These are phyloP conservation scores for Pleoardoris graminearum DNA, from an alignment of 2,329 filamentous ascomycete species.

Conservation along the genomic window DNA sequence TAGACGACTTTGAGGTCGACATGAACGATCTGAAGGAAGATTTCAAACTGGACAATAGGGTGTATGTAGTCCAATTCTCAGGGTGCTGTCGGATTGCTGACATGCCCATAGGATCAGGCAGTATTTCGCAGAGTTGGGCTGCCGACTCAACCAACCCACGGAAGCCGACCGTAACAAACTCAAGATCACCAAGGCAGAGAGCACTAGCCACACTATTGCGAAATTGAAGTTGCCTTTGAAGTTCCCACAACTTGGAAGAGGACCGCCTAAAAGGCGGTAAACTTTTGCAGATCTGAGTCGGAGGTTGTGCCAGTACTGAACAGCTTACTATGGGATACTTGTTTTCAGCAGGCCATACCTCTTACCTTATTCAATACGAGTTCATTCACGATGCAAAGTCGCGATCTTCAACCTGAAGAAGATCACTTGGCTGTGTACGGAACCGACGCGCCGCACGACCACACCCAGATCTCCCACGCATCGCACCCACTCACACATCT, in stretches of 20 bases:
- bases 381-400: not conserved
- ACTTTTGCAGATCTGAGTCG: not conserved
- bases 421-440: too few relatives aligned
- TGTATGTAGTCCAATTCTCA: conserved; percentile 43
- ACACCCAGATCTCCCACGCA: not conserved
- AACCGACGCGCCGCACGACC: not conserved
- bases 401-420: too few relatives aligned
- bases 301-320: not conserved
- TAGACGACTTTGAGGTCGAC: conserved; percentile 75
- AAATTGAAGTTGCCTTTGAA: conserved; percentile 75
- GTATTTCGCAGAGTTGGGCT: conserved; percentile 78
- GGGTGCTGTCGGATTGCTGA: conserved; percentile 11
- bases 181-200: conserved; percentile 64
- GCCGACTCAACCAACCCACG: conserved; percentile 57
- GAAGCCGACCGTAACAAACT: conserved; percentile 55
- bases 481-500: not conserved
- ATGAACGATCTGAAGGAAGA: conserved; percentile 71
- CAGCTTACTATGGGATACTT: not conserved
- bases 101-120: conserved; percentile 56
- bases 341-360: not conserved
- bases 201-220: conserved; percentile 65
- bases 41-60: conserved; percentile 70
- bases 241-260: conserved; percentile 67
- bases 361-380: not conserved
- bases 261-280: conserved; percentile 23